Evolutionary conservation across 768 basidiomycete species (phyloP).

Genomic region (Thelephora ganbajun): DNA sequence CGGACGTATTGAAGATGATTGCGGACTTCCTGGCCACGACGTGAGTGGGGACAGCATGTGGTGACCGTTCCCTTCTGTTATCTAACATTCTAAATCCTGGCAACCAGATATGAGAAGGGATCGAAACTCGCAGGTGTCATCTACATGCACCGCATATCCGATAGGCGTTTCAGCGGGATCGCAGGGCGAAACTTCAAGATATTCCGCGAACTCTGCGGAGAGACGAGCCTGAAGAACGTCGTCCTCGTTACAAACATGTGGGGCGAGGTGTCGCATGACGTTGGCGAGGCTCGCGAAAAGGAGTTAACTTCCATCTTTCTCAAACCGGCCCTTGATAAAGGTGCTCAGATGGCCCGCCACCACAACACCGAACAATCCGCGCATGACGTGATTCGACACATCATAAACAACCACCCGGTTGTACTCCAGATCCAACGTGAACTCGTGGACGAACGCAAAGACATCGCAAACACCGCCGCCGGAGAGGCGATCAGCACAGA

Average conservation of each 20-base stretch:
- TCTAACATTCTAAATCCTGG: neutral
- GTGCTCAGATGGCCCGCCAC: conserved; percentile 28
- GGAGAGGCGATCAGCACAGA: conserved; percentile 38
- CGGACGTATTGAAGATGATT: conserved; percentile 9
- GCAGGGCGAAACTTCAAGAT: conserved; percentile 29
- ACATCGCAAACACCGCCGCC: conserved; percentile 37
- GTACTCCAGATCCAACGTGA: too few species aligned
- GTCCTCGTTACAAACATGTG: too few species aligned
- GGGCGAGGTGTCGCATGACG: too few species aligned
- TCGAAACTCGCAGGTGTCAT: conserved; percentile 11
- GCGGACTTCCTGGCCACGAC: conserved; percentile 3
- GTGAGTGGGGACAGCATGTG: conserved; percentile 3
- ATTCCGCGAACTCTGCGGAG: too few species aligned
- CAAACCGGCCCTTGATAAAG: too few species aligned
- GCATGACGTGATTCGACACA: conserved; percentile 24
- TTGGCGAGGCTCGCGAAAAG: too few species aligned
- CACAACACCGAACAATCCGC: conserved; percentile 26
- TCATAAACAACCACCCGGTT: conserved; percentile 26
- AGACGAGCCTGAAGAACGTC: conserved; percentile 33
- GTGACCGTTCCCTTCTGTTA: too few species aligned
- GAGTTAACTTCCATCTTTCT: conserved; percentile 37
- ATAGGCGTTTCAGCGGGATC: conserved; percentile 10
- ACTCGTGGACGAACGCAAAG: too few species aligned
- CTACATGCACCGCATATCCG: conserved; percentile 13
- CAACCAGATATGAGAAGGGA: conserved; percentile 10